Evolutionary conservation across 768 basidiomycete species (phyloP).

Genomic region (Cubamyces lactineus): DNA sequence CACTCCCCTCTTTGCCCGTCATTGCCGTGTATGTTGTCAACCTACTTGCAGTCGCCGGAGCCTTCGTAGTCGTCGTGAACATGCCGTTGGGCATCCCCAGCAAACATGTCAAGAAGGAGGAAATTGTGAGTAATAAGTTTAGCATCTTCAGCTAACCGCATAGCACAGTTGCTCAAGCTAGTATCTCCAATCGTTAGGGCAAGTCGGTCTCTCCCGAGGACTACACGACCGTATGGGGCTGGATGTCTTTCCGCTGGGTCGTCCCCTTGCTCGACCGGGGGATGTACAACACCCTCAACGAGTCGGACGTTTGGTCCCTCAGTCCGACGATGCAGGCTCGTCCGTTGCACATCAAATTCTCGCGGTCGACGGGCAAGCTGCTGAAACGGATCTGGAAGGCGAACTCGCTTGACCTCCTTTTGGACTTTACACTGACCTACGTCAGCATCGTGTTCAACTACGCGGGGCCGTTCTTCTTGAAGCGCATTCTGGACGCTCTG

Average conservation of each 20-base stretch:
- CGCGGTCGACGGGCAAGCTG: slow-evolving; percentile 42
- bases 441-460: slow-evolving; percentile 78
- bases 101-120: slow-evolving; percentile 47
- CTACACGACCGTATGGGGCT: slow-evolving; percentile 70
- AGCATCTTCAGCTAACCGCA: no score
- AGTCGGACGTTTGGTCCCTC: slow-evolving; percentile 72
- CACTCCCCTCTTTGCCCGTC: slow-evolving; percentile 41
- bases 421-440: slow-evolving; percentile 72
- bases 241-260: slow-evolving; percentile 76
- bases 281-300: slow-evolving; percentile 57
- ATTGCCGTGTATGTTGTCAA: slow-evolving; percentile 43
- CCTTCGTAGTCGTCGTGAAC: slow-evolving; percentile 51
- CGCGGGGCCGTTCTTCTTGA: slow-evolving; percentile 83
- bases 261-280: slow-evolving; percentile 62
- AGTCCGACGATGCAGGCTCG: slow-evolving; percentile 71
- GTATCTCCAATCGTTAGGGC: slow-evolving; percentile 42
- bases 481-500: slow-evolving; percentile 68
- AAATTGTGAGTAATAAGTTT: slow-evolving; percentile 73
- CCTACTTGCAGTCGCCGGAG: slow-evolving; percentile 44
- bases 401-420: slow-evolving; percentile 50
- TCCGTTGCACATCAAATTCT: slow-evolving; percentile 59
- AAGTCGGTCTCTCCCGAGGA: slow-evolving; percentile 67
- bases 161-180: neutral
- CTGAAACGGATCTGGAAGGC: slow-evolving; percentile 47
- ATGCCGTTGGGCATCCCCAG: slow-evolving; percentile 75